phyloP scores from a whole-genome alignment of 306 rosid species.

The Ammopiptanthus mongolicus region DNA sequence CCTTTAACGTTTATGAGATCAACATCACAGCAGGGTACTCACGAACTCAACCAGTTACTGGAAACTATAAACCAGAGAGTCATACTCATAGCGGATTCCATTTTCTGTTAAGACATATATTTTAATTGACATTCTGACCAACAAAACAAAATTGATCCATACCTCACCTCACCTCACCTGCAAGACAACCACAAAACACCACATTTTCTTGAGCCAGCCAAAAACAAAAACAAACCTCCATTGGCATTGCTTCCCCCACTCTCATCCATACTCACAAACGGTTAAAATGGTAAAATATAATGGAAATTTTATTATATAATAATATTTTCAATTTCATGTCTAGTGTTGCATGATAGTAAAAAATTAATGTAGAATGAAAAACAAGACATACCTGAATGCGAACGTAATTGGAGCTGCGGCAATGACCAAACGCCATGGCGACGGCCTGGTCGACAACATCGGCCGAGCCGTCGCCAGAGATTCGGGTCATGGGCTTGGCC shows the following conservation, averaged over 20 bases:
- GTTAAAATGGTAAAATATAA: neutral
- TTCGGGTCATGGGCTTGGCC: slow-evolving; percentile 88
- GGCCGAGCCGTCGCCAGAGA: slow-evolving; percentile 80
- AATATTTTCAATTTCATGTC: neutral
- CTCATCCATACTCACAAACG: slow-evolving; percentile 15
- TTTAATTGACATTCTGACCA: slow-evolving; percentile 10
- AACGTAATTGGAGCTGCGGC: slow-evolving; percentile 70
- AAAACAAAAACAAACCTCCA: neutral
- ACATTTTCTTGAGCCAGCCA: slow-evolving; percentile 7
- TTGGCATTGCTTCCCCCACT: slow-evolving; percentile 3
- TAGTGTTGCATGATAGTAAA: neutral
- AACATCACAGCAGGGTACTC: slow-evolving; percentile 14
- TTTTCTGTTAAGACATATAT: neutral
- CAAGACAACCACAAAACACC: neutral
- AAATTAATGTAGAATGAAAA: neutral
- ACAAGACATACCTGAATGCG: slow-evolving; percentile 73
- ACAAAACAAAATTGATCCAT: slow-evolving; percentile 21
- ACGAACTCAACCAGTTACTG: neutral
- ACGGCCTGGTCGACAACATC: slow-evolving; percentile 94
- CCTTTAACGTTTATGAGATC: slow-evolving; percentile 26
- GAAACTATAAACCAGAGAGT: neutral
- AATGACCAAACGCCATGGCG: slow-evolving; percentile 89
- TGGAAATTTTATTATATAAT: too few species aligned
- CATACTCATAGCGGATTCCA: neutral
- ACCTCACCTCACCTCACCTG: too few species aligned